These are phyloP conservation scores for Saccharomycopsis fermentans DNA, from an alignment of 805 yeast species.

Conservation along the genomic window DNA sequence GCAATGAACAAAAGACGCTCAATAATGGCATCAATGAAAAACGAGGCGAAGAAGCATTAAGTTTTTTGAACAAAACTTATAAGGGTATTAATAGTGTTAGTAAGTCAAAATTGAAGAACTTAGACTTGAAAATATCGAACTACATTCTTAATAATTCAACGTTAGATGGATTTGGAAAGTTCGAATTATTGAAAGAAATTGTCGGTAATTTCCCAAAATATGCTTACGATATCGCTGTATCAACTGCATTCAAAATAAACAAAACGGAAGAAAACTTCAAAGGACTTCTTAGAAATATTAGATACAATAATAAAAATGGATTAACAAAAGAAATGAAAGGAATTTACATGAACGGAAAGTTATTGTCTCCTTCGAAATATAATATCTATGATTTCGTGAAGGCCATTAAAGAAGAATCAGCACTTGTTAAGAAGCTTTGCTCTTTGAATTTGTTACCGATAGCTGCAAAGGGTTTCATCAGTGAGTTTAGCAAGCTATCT, in stretches of 20 bases:
- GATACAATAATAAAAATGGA: conserved; percentile 30
- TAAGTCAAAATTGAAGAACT: conserved; percentile 26
- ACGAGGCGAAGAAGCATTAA: neutral
- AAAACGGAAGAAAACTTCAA: conserved; percentile 16
- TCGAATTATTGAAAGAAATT: conserved; percentile 30
- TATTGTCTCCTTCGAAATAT: conserved; percentile 36
- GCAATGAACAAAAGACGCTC: conserved; percentile 22
- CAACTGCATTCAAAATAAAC: conserved; percentile 13
- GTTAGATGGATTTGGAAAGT: conserved; percentile 23
- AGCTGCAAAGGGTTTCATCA: conserved; percentile 30
- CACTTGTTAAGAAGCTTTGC: conserved; percentile 21
- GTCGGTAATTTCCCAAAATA: conserved; percentile 47
- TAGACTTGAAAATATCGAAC: conserved; percentile 35
- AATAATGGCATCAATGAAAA: conserved; percentile 4
- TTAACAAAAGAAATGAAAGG: conserved; percentile 33
- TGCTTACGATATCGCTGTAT: conserved; percentile 30
- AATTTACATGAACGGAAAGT: conserved; percentile 62
- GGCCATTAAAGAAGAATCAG: conserved; percentile 30
- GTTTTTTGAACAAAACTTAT: conserved; percentile 20
- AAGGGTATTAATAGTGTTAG: conserved; percentile 27
- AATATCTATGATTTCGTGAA: conserved; percentile 35
- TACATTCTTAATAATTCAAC: conserved; percentile 16
- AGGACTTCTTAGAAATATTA: conserved; percentile 24
- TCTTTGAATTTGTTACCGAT: conserved; percentile 27
- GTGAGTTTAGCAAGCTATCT: conserved; percentile 30